Evolutionary conservation across 1,284 basidiomycete genomes (phyloP).

Genomic region (Cutaneotrichosporon arboriforme): DNA sequence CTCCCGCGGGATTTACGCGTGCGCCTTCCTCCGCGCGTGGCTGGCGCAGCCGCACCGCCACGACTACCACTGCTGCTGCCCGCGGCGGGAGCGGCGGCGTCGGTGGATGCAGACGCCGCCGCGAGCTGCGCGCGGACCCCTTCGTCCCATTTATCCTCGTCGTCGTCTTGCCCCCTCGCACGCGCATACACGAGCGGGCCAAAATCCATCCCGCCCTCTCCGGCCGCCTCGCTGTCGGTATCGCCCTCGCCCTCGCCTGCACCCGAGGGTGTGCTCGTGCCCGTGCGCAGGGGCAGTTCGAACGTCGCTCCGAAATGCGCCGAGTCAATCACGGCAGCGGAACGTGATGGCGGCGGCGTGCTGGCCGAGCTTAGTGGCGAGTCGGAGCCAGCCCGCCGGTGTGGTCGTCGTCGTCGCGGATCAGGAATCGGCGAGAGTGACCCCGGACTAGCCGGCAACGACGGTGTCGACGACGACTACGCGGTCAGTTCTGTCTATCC

Average conservation of each 20-base stretch:
- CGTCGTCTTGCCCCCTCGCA: constrained; percentile 4
- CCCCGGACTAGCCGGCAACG: constrained; percentile 14
- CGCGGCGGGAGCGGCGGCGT: too few relatives aligned
- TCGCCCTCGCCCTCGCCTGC: too few relatives aligned
- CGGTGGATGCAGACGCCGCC: not conserved
- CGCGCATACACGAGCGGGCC: constrained; percentile 7
- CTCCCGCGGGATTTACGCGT: not conserved
- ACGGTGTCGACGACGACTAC: constrained; percentile 17
- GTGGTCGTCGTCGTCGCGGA: constrained; percentile 12
- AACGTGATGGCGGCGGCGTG: constrained; percentile 1
- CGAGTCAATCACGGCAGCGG: constrained; percentile 15
- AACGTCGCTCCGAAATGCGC: constrained; percentile 16
- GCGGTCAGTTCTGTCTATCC: constrained; percentile 2
- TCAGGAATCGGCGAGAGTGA: constrained; percentile 16
- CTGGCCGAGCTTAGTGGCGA: constrained; percentile 13
- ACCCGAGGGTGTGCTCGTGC: not conserved
- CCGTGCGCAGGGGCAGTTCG: constrained; percentile 9
- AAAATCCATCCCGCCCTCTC: constrained; percentile 5
- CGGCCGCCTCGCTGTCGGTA: not conserved
- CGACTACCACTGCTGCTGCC: too few relatives aligned
- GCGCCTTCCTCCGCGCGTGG: not conserved
- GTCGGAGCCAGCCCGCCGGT: constrained; percentile 4
- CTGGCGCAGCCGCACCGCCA: not conserved
- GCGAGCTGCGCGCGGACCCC: constrained; percentile 11
- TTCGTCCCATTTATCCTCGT: constrained; percentile 11